A percentile compares a stretch with the other conserved stretches of the same genome.
phyloP scores from a whole-genome alignment of 1,139 yeast species.

The Blastobotrys indianensis region DNA sequence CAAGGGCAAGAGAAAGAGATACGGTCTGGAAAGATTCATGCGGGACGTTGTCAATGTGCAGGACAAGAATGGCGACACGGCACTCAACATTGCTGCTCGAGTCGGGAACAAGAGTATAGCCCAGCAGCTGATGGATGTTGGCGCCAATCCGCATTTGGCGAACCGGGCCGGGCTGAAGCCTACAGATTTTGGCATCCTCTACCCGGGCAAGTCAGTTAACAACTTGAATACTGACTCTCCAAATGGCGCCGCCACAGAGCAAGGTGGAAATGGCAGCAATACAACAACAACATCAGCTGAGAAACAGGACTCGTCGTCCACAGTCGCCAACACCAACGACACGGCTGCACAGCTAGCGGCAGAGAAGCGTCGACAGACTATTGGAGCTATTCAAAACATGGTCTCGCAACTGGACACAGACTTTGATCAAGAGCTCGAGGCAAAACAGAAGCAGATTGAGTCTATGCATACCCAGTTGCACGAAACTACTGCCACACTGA shows the following conservation, averaged over 20 bases:
- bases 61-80: conserved; percentile 80
- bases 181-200: conserved; percentile 64
- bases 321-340: neutral
- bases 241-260: too few relatives aligned
- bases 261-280: too few relatives aligned
- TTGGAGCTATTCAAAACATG: conserved; percentile 39
- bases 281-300: too few relatives aligned
- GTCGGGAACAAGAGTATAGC: conserved; percentile 78
- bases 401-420: conserved; percentile 36
- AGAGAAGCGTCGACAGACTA: conserved; percentile 38
- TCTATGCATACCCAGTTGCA: conserved; percentile 44
- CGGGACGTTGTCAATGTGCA: conserved; percentile 64
- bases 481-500: conserved; percentile 42
- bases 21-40: conserved; percentile 57
- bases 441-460: conserved; percentile 43
- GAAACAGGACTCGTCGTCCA: too few relatives aligned
- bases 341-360: conserved; percentile 12
- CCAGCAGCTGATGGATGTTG: conserved; percentile 72
- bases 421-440: conserved; percentile 44
- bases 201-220: neutral
- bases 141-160: conserved; percentile 73
- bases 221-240: too few relatives aligned
- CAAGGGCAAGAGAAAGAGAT: conserved; percentile 37
- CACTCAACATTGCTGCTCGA: conserved; percentile 85
- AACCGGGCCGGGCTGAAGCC: conserved; percentile 86